Evolutionary conservation across 768 basidiomycete species (phyloP).

Genomic region (Lanmaoa rubissima): DNA sequence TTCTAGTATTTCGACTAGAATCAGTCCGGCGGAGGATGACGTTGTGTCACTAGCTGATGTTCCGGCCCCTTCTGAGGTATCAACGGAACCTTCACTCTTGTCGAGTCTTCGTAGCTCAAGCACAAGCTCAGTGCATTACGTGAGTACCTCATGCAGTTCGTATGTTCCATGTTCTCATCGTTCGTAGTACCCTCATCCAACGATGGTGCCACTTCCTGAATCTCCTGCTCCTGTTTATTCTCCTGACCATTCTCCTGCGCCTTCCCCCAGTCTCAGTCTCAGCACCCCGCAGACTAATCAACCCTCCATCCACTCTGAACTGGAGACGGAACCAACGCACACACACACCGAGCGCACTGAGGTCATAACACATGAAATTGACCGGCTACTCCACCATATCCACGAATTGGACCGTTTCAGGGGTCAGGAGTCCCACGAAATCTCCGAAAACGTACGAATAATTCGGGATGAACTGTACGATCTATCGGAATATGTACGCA

Average conservation of each 20-base stretch:
- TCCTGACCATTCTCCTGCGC: slow-evolving; percentile 40
- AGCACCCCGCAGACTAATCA: slow-evolving; percentile 45
- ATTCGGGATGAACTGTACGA: slow-evolving; percentile 69
- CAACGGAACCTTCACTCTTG: slow-evolving; percentile 59
- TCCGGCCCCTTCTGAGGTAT: slow-evolving; percentile 32
- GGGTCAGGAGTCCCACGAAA: slow-evolving; percentile 60
- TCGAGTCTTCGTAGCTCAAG: slow-evolving; percentile 38
- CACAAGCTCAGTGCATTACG: slow-evolving; percentile 28
- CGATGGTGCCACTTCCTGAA: slow-evolving; percentile 27
- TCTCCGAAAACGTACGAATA: slow-evolving; percentile 65
- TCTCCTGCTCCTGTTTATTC: slow-evolving; percentile 26
- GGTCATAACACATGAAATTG: slow-evolving; percentile 49
- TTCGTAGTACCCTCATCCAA: slow-evolving; percentile 33
- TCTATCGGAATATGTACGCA: slow-evolving; percentile 56
- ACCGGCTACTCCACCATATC: slow-evolving; percentile 49
- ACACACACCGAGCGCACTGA: slow-evolving; percentile 39
- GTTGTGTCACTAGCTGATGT: slow-evolving; percentile 17
- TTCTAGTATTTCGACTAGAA: slow-evolving; percentile 44
- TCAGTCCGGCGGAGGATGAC: slow-evolving; percentile 35
- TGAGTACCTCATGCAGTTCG: slow-evolving; percentile 28
- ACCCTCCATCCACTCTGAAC: slow-evolving; percentile 47
- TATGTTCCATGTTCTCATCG: background rate
- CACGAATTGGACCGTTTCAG: slow-evolving; percentile 65
- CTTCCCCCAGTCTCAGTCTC: slow-evolving; percentile 47
- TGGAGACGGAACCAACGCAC: slow-evolving; percentile 44